Base-by-base conservation (phyloP, 441 rosid genomes). In the Syzygium syzygioides region DNA sequence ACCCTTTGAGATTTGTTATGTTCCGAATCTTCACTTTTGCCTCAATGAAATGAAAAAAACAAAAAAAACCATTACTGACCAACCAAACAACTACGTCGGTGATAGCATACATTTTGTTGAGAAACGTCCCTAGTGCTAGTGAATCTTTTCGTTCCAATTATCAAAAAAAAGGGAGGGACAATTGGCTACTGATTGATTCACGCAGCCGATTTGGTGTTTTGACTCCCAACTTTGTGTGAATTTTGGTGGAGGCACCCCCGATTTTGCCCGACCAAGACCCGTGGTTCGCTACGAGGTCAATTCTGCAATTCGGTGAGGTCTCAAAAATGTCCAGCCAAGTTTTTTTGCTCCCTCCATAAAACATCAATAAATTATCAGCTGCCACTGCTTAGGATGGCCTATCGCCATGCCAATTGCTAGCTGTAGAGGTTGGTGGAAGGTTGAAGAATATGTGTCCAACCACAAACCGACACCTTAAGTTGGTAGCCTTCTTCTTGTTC, bases 211-310 rank as follows among this genome's bases (percentile, higher is more conserved):
- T 20, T 7, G 25, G 57, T 19, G 25, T 55, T 18, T 4, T 55
- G 25, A 55, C 57, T 18, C 25, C 57, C 48, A 45, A 55, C 57
- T 19, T 55, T 2, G 57, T 19, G 25, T 19, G 57, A 55, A 55
- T 55, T 19, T 55, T 20, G 25, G 57, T 7, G 25, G 57, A 55
- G 25, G 25, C 57, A 19, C 57, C n/a, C n/a, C n/a, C n/a, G n/a
- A n/a, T n/a, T n/a, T n/a, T n/a, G n/a, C n/a, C n/a, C n/a, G 3
- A 32, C 0, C 3, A 2, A 68, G 1, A 17, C 62, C 62, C 23
- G 19, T 68, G 79, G n/a, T 11, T 25, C 9, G 17, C 52, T 23
- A 20, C 50, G 83, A 71, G 50, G 80, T 34, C 45, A 37, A 68
- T 68, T 68, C 7, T 20, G 80, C 26, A 68, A 10, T 68, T 68